phyloP scores from a whole-genome alignment of 805 yeast species.

The Yarrowia sp. region DNA sequence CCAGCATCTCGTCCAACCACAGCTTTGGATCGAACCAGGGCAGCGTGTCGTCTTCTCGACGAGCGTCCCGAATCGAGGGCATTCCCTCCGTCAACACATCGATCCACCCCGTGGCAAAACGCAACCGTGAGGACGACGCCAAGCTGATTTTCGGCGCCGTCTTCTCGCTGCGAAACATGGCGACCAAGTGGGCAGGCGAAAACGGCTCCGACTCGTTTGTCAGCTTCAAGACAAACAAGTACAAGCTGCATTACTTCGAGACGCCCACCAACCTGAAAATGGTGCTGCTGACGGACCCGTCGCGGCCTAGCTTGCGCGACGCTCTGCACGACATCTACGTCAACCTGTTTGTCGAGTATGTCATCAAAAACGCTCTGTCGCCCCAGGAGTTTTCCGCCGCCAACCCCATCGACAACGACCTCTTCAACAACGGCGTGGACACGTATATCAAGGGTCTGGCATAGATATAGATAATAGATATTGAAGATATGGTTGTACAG shows the following conservation, averaged over 20 bases:
- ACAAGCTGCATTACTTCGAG: conserved; percentile 76
- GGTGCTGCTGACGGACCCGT: conserved; percentile 67
- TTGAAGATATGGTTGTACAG: not conserved
- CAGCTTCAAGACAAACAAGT: conserved; percentile 56
- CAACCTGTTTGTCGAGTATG: conserved; percentile 55
- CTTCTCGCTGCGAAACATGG: conserved; percentile 72
- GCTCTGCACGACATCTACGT: conserved; percentile 60
- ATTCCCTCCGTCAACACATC: conserved; percentile 9
- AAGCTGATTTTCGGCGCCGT: conserved; percentile 83
- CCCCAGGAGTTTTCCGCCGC: conserved; percentile 59
- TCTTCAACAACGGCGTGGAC: conserved; percentile 58
- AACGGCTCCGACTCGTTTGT: conserved; percentile 38
- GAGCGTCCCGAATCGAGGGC: conserved; percentile 13
- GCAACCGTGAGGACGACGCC: conserved; percentile 56
- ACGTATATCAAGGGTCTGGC: conserved; percentile 38
- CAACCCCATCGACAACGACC: conserved; percentile 53
- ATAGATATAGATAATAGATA: not conserved
- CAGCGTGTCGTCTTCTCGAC: not conserved
- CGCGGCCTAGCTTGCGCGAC: conserved; percentile 52
- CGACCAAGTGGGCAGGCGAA: conserved; percentile 51
- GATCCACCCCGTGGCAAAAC: not conserved
- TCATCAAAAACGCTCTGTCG: conserved; percentile 59
- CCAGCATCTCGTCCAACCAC: conserved; percentile 16
- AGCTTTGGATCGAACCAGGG: conserved; percentile 13
- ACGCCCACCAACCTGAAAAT: conserved; percentile 77